phyloP scores from a whole-genome alignment of 805 yeast species.

The Lachancea meyersii region DNA sequence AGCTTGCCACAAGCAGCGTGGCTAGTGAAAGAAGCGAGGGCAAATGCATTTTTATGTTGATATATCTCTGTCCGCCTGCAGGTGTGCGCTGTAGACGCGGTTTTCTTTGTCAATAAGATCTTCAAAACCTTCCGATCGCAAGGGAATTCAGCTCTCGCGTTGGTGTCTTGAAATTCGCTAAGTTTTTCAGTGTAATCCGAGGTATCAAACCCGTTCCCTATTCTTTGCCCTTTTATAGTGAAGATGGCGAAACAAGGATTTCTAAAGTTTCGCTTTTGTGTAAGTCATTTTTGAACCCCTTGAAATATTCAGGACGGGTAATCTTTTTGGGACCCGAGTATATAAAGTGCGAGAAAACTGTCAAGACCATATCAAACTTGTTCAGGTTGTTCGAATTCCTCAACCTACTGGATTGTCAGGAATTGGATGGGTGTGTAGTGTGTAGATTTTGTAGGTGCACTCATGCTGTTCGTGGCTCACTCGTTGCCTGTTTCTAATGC shows the following conservation, averaged over 20 bases:
- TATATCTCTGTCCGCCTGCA: no score
- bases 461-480: no score
- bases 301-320: conserved; percentile 3
- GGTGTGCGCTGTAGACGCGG: no score
- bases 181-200: neutral
- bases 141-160: no score
- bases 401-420: no score
- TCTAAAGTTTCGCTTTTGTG: conserved; percentile 1
- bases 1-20: conserved; percentile 18
- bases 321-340: neutral
- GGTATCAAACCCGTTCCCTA: neutral
- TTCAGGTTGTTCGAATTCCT: no score
- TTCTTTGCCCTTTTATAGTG: conserved; percentile 1
- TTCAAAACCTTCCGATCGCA: no score
- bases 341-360: neutral
- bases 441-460: no score
- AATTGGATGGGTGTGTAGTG: no score
- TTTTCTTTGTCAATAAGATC: no score
- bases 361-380: no score
- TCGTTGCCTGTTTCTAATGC: no score
- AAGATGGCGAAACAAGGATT: neutral
- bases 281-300: neutral
- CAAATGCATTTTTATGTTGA: conserved; percentile 21
- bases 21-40: conserved; percentile 28
- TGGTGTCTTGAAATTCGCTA: neutral